Base-by-base conservation (phyloP, 768 basidiomycete species). In the Pholiota conissans region DNA sequence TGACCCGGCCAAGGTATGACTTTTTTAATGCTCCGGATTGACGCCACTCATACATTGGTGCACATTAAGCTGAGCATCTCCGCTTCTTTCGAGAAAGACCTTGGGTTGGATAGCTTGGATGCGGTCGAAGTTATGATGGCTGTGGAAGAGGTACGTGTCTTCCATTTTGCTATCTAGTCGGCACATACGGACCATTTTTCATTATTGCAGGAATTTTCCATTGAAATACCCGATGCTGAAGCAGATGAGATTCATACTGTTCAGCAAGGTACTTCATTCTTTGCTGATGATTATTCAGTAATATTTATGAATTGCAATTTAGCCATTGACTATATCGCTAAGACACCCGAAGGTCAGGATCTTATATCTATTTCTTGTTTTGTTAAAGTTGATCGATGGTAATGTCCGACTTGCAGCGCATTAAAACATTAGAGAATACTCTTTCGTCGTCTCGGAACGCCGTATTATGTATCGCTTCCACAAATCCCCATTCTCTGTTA, bases 41-140 rank as follows among this genome's bases (percentile, higher is more conserved):
- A 30, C 40, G 27, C 30, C 45, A 22, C 28, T 27, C 39, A 57
- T 22, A 16, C 55, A 2, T 24, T 26, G 49, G 57, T 14, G 27
- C 52, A 35, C 54, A 37, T 47, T 42, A 60, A 96, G 95, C 78
- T 98, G 66, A 79, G 81, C 16, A 64, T 83, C 9, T 67, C 80
- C 30, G 78, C 91, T 10, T 80, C 84, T 10, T 95, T 97, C 73
- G 74, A 84, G 51, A 79, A 85, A 46, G 93, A 97, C 79, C 82
- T 97, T 51, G 93, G 92, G 28, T 82, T 97, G 29, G 97, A 99
- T 75, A 98, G 95, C 66, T 78, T 99, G 70, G 97, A 99, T 72
- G 84, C 95, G 18, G 95, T 99, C 18, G 97, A 99, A 73, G 95
- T 98, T 26, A 92, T 98, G 66, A 97, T 99, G 95, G 94, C 96